These are phyloP conservation scores for Halteria grandinella DNA, from an alignment of 73 alveolate species.

Conservation along the genomic window DNA sequence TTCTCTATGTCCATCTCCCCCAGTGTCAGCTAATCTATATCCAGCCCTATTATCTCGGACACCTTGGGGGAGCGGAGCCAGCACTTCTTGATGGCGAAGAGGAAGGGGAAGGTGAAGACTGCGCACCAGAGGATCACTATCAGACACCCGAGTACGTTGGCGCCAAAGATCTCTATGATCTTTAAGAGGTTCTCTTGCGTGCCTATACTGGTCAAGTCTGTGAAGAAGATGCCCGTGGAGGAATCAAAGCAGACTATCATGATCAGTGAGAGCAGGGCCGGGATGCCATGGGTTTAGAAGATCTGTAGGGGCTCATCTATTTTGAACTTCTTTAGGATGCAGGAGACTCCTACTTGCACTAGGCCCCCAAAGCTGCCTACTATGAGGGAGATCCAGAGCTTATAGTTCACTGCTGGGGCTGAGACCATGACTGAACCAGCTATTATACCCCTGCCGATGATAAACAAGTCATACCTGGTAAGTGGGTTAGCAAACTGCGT, in stretches of 20 bases:
- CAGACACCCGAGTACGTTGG: constrained; percentile 21
- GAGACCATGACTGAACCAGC: constrained; percentile 54
- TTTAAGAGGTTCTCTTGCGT: constrained; percentile 4
- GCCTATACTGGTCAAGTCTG: constrained; percentile 19
- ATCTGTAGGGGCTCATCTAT: constrained; percentile 88
- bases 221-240: constrained; percentile 73
- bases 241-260: constrained; percentile 74
- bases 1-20: constrained; percentile 4
- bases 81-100: constrained; percentile 19
- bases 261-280: constrained; percentile 79
- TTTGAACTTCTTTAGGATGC: constrained; percentile 67
- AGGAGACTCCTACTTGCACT: constrained; percentile 48
- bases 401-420: constrained; percentile 38
- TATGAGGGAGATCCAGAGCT: constrained; percentile 9
- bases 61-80: constrained; percentile 37
- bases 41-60: constrained; percentile 30
- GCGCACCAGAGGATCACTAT: constrained; percentile 44
- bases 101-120: constrained; percentile 25
- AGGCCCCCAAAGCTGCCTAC: constrained; percentile 51
- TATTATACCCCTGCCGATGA: constrained; percentile 45
- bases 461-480: constrained; percentile 15
- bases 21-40: neutral
- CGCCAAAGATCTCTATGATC: constrained; percentile 35
- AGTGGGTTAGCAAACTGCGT: constrained; percentile 36
- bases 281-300: constrained; percentile 81